Base-by-base conservation (phyloP, 1,139 yeast genomes). In the Suhomyces choctaworum region DNA sequence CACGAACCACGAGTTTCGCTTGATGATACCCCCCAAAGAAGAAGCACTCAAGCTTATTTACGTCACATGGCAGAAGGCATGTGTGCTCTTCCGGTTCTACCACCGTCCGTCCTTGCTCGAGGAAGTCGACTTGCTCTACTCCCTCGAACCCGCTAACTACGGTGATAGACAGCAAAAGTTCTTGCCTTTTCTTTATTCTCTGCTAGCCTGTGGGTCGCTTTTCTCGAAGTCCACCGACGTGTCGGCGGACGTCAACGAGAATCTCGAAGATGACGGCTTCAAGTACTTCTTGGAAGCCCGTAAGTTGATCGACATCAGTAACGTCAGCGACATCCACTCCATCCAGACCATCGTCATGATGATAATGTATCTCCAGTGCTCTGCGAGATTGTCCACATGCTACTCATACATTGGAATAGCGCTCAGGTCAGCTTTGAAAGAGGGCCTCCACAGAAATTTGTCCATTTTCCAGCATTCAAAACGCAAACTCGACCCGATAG, bases 321-420 rank as follows among this genome's bases (percentile, higher is more conserved):
- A 70, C 44, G 75, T 70, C 11, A 70, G 73, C 7, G 76, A 70
- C 48, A 69, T 69, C 11, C 65, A 63, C 25, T 63, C 73, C 10
- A 71, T 71, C 41, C 96, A 89, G 58, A 81, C 96, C 0, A 76
- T 88, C 32, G 80, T 77, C 12, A 76, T 73, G 82, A 65, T 74
- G 69, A 81, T 86, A 37, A 71, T 89, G 49, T 89, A 88, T 55
- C 65, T 89, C 36, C 96, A 89, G 61, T 88, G 96, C 56, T 84
- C 95, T 2, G 96, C 96, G 1, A 71, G 96, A 42, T 67, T 90
- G 39, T 83, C 95, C 0, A 87, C 96, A 0, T 89, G 97, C 60
- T 89, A 89, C 57, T 82, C 95, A 0, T 89, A 87, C 57, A 85
- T 88, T 46, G 96, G 97, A n/a, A 83, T 87, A 34, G 97, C 96